Evolutionary conservation across 495 filamentous ascomycete species (phyloP), one percentile per base, ranked within the genome.

Genomic region (Xylona heveae): DNA sequence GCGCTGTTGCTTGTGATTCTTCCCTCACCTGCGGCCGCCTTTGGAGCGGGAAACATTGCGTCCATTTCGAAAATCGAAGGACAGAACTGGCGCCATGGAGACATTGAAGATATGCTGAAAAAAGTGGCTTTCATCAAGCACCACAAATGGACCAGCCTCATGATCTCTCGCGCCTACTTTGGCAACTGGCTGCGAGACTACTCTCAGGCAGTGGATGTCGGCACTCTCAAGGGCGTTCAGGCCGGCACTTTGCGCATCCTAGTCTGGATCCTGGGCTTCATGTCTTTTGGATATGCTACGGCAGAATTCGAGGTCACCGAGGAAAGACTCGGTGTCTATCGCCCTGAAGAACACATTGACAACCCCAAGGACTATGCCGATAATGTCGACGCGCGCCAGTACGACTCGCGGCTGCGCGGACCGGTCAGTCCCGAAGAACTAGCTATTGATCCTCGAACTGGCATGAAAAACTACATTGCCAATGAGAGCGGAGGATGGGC

Each of bases 381-480:
- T 43, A 77, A 78, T 40, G 41, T 65, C 30, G 85, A 97, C 54
- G 88, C 88, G 4, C 66, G 81, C 33, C 61, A 76, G 41, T 91
- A 64, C 45, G 88, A 97, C 45, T 53, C 61, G n/a, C 72, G 88
- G 7, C 66, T 95, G 7, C 70, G 88, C 22, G 68, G 66, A 1
- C 84, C 78, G 0, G 67, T 95, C 10, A 54, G 62, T 26, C 66
- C 67, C 1, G 46, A 65, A 15, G 88, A 97, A 44, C 69, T 91
- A 14, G 74, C 80, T 19, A 64, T 95, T 30, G 88, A 95, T 45
- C 62, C 58, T 3, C 50, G 73, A 3, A 93, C 83, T 3, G 83
- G 81, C 8, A 92, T 97, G 85, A 97, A 97, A 55, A 94, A 95
- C 48, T 97, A 97, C 51, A 94, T 97, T 38, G 76, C 84, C 24